phyloP scores from a whole-genome alignment of 1,284 basidiomycete species.

The Heterobasidion occidentale region DNA sequence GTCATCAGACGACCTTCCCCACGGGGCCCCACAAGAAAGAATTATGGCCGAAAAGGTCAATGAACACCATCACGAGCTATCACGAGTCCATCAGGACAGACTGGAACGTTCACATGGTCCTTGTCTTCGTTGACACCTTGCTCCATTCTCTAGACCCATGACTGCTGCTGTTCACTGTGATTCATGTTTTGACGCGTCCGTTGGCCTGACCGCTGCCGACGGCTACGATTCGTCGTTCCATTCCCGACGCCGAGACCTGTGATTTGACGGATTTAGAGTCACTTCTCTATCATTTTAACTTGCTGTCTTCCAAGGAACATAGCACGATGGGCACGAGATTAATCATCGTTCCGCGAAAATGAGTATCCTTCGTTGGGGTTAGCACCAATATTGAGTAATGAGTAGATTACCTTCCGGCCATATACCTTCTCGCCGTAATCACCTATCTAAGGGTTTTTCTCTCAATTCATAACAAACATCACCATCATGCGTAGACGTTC shows the following conservation, averaged over 20 bases:
- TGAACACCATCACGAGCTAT: background rate
- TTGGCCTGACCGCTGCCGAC: background rate
- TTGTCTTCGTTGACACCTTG: background rate
- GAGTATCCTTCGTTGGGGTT: no score
- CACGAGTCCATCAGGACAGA: background rate
- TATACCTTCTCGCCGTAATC: no score
- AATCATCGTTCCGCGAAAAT: background rate
- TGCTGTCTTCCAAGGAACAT: background rate
- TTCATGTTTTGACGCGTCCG: background rate
- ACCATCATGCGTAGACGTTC: no score
- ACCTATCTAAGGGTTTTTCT: no score
- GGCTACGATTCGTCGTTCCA: background rate
- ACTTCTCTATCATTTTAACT: background rate
- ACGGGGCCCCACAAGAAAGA: background rate
- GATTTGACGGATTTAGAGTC: background rate
- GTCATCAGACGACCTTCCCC: background rate
- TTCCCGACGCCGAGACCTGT: background rate
- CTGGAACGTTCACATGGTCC: background rate
- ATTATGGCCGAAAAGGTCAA: background rate
- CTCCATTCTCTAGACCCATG: background rate
- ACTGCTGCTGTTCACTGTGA: background rate
- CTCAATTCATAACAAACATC: no score
- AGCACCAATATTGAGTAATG: no score
- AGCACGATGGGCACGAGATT: background rate
- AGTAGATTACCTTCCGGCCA: no score